Evolutionary conservation across 2,329 filamentous ascomycete species (phyloP).

Genomic region (Phialemonium atrogriseum): DNA sequence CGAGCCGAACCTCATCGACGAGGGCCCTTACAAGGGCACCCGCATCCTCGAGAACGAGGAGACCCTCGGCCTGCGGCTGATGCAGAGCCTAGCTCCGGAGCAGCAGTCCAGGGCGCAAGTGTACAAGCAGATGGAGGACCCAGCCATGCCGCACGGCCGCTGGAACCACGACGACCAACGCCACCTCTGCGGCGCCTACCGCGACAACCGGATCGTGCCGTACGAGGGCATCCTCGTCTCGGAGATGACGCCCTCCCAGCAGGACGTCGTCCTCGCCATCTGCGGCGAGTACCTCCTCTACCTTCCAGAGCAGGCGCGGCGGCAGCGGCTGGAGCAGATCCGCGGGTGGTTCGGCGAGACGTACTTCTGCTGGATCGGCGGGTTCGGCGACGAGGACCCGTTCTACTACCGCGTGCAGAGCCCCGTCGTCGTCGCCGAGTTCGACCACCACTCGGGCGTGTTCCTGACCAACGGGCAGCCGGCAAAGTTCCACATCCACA

Average conservation of each 20-base stretch:
- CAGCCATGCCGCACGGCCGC: conserved; percentile 56
- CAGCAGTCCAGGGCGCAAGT: conserved; percentile 43
- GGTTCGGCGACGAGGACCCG: conserved; percentile 54
- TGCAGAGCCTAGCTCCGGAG: conserved; percentile 50
- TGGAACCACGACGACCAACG: conserved; percentile 80
- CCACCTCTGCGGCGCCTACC: conserved; percentile 68
- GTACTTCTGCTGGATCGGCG: conserved; percentile 74
- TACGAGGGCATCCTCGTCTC: conserved; percentile 59
- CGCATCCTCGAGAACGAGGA: conserved; percentile 60
- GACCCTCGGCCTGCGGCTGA: conserved; percentile 54
- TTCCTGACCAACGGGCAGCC: conserved; percentile 67
- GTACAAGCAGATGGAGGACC: conserved; percentile 53
- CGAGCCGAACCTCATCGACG: conserved; percentile 68
- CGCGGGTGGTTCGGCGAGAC: conserved; percentile 56
- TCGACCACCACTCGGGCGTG: conserved; percentile 73
- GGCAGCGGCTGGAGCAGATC: conserved; percentile 45
- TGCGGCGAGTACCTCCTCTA: conserved; percentile 60
- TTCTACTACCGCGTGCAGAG: conserved; percentile 76
- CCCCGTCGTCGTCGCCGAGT: conserved; percentile 66
- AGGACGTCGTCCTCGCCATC: conserved; percentile 47
- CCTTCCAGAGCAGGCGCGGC: conserved; percentile 47
- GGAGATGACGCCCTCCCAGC: conserved; percentile 37
- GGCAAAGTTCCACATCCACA: conserved; percentile 74
- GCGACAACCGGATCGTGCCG: conserved; percentile 69
- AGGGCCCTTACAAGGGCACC: conserved; percentile 53